Evolutionary conservation across 176 grass and related monocot genomes (phyloP).

Genomic region (Zea luxurians): DNA sequence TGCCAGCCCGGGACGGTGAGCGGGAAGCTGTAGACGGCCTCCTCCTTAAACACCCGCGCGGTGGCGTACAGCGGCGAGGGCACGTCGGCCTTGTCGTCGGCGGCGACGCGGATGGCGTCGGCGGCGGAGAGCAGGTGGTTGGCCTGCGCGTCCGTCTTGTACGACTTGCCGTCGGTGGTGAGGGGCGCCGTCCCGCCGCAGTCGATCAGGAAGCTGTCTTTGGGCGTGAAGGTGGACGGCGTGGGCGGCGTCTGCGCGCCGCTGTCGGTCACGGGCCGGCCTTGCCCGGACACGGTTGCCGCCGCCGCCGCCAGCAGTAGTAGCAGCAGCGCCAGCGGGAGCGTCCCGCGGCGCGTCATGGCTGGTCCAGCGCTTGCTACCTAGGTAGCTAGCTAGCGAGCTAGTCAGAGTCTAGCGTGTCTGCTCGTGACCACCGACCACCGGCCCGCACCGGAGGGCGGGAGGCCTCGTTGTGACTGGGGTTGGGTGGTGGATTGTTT

Average conservation of each 20-base stretch:
- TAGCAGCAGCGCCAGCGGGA: conserved; percentile 43
- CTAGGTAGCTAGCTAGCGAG: too few relatives aligned
- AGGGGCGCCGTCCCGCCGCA: conserved; percentile 50
- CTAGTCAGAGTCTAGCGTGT: neutral
- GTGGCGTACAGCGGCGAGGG: conserved; percentile 60
- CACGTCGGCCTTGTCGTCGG: conserved; percentile 43
- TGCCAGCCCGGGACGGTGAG: conserved; percentile 66
- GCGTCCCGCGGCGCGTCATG: conserved; percentile 30
- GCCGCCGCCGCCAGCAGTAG: neutral
- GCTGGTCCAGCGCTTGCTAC: neutral
- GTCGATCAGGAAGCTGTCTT: conserved; percentile 77
- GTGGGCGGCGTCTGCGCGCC: conserved; percentile 18
- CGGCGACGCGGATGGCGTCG: conserved; percentile 57
- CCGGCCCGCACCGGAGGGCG: neutral
- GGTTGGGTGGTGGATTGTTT: neutral
- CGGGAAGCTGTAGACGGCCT: conserved; percentile 80
- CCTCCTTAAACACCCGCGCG: conserved; percentile 63
- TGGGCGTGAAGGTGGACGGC: conserved; percentile 53
- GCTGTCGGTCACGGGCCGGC: conserved; percentile 28
- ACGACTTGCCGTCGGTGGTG: conserved; percentile 52
- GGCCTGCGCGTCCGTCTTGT: conserved; percentile 70
- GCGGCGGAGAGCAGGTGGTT: conserved; percentile 59
- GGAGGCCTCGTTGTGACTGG: neutral
- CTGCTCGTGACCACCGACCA: neutral
- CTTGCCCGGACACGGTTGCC: conserved; percentile 32